phyloP scores from a whole-genome alignment of 129 eudicot genomes.

The Pittosporum tobira region DNA sequence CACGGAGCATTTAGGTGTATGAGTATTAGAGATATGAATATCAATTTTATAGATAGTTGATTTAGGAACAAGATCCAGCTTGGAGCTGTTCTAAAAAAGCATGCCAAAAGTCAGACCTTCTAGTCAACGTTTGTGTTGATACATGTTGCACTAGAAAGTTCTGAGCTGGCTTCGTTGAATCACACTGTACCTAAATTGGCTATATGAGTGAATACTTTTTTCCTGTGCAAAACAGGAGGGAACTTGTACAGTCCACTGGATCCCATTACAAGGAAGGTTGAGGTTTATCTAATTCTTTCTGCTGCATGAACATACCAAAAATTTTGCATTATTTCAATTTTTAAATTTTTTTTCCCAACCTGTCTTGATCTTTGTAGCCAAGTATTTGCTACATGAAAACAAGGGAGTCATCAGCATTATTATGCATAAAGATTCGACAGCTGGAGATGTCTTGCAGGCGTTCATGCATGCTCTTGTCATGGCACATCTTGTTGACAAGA shows the following conservation, averaged over 20 bases:
- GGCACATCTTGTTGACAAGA: conserved; percentile 42
- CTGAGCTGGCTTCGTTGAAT: conserved; percentile 2
- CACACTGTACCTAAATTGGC: background rate
- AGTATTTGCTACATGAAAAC: conserved; percentile 54
- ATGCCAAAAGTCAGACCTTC: background rate
- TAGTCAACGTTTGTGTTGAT: background rate
- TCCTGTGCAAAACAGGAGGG: conserved; percentile 42
- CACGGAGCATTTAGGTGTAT: background rate
- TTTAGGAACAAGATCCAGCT: background rate
- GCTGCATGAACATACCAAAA: conserved; percentile 4
- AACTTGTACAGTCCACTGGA: conserved; percentile 46
- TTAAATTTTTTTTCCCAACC: too few relatives aligned
- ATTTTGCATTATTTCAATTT: background rate
- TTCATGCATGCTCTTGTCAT: conserved; percentile 87
- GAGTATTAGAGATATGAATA: background rate
- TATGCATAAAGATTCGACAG: conserved; percentile 71
- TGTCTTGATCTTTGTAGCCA: conserved; percentile 33
- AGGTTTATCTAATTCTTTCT: conserved; percentile 6
- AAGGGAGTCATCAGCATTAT: conserved; percentile 48
- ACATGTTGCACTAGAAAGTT: conserved; percentile 3
- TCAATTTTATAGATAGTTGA: background rate
- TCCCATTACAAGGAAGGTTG: conserved; percentile 68
- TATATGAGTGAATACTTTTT: conserved; percentile 1
- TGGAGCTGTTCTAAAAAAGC: conserved; percentile 6
- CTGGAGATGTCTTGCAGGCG: conserved; percentile 59